A percentile compares a stretch with the other conserved stretches of the same genome.
Evolutionary conservation across 352 stramenopile species (phyloP).

Genomic region (Elongisporangium undulatum): DNA sequence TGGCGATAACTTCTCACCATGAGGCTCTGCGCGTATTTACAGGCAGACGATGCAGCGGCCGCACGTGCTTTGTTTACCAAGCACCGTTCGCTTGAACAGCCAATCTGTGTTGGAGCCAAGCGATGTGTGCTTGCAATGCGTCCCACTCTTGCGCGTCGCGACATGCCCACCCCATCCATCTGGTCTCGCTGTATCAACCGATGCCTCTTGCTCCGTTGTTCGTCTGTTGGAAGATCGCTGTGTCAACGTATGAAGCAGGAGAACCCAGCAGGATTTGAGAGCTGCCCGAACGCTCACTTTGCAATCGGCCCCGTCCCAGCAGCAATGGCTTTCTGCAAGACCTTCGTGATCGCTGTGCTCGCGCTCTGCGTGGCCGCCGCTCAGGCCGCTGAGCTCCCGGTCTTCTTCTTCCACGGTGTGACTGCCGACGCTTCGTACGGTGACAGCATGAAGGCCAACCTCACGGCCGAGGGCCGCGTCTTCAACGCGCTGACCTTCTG

Average conservation of each 20-base stretch:
- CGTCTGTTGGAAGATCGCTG: neutral
- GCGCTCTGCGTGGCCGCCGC: neutral
- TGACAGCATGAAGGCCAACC: slow-evolving; percentile 22
- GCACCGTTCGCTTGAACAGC: neutral
- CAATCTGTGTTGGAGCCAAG: neutral
- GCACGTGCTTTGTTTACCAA: neutral
- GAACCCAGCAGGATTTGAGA: neutral
- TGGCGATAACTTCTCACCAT: too few species aligned
- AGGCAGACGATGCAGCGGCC: neutral
- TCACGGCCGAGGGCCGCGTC: slow-evolving; percentile 28
- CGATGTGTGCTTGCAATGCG: neutral
- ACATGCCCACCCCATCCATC: neutral
- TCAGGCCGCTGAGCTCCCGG: slow-evolving; percentile 15
- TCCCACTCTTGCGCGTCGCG: neutral
- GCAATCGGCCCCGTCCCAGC: neutral
- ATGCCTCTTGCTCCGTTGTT: neutral
- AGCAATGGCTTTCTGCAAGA: neutral
- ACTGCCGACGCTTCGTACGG: slow-evolving; percentile 25
- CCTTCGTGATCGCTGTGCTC: neutral
- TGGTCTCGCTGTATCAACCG: neutral
- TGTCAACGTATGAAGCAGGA: neutral
- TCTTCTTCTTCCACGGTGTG: slow-evolving; percentile 54
- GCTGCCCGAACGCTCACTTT: neutral
- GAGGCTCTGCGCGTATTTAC: neutral
- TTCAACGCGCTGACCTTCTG: slow-evolving; percentile 42